phyloP scores from a whole-genome alignment of 345 rosid species.

The Linum usitatissimum region DNA sequence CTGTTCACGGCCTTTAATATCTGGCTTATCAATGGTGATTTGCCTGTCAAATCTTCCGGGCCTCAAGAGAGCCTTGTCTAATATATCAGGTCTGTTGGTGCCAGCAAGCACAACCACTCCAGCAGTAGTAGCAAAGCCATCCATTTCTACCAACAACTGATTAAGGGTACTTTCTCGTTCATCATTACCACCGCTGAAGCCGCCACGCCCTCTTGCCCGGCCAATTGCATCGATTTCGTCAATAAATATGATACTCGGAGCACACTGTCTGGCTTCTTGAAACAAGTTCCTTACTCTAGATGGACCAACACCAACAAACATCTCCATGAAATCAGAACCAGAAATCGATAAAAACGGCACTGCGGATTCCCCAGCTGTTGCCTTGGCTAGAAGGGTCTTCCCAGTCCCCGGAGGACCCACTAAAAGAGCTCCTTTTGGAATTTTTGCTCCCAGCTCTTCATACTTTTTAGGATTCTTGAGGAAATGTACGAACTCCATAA shows the following conservation, averaged over 20 bases:
- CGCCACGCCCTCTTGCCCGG: conserved; percentile 93
- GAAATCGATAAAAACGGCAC: conserved; percentile 90
- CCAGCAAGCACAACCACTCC: conserved; percentile 98
- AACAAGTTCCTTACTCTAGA: conserved; percentile 91
- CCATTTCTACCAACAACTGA: conserved; percentile 93
- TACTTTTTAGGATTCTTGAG: conserved; percentile 89
- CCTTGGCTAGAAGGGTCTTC: conserved; percentile 95
- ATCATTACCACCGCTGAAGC: conserved; percentile 70
- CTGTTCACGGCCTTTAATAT: conserved; percentile 84
- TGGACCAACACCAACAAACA: conserved; percentile 99
- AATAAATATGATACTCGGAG: conserved; percentile 86
- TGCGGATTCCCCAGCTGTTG: conserved; percentile 90
- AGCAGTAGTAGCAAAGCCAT: conserved; percentile 88
- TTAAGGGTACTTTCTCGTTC: conserved; percentile 96
- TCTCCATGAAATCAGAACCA: conserved; percentile 98
- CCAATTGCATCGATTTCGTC: conserved; percentile 98
- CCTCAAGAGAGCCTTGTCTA: conserved; percentile 81
- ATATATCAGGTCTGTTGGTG: conserved; percentile 90
- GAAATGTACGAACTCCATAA: conserved; percentile 95
- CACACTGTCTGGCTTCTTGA: conserved; percentile 86
- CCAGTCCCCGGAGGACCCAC: conserved; percentile 99
- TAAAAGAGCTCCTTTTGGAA: conserved; percentile 88
- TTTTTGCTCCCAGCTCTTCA: conserved; percentile 88
- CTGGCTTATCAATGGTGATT: conserved; percentile 81
- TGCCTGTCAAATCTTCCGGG: conserved; percentile 94